Base-by-base conservation (phyloP, 306 rosid genomes). In the Cicer yamashitae region DNA sequence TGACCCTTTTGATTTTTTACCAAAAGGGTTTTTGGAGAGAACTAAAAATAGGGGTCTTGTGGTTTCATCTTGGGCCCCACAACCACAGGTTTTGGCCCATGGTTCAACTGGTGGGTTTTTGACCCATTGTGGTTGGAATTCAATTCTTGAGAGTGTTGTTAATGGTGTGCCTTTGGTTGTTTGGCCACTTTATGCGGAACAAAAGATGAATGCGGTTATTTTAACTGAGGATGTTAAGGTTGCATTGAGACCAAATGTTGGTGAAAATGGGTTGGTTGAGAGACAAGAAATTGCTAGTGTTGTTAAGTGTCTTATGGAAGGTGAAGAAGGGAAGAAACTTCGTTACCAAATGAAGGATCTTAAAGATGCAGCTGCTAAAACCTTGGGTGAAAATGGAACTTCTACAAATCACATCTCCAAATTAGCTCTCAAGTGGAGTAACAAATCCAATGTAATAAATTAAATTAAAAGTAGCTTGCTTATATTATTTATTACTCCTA, bases 51-150 rank as follows among this genome's bases (percentile, higher is more conserved):
- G 87, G 53, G 96, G 91, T 0, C 11, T 82, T 0, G 72, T 87
- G 60, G 84, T 91, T 1, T 70, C 83, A 0, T 81, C 92, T 0
- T 93, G 98, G 98, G 98, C 92, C 3, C 98, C 98, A 1, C 98
- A 93, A 20, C 78, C 89, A 0, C 88, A 86, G 20, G 76, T 93
- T 0, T 52, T 93, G 3, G 73, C 82, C n/a, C 98, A 93, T 14
- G 75, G 75, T 0, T 85, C 98, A 0, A 89, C 89, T 0, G 98
- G 91, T 0, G 98, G 90, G 40, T 91, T 93, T 78, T 40, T 93
- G 0, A 89, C 83, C 8, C 98, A 93, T 8, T 93, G 98, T 6
- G 98, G 98, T 0, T 93, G 98, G 98, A 93, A 93, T 52, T 93
- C 98, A 0, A 10, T 82, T 0, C 82, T 91, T 0, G 98, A 93